Evolutionary conservation across 345 rosid species (phyloP), one percentile per base, ranked within the genome.

Genomic region (Aquilaria sinensis): DNA sequence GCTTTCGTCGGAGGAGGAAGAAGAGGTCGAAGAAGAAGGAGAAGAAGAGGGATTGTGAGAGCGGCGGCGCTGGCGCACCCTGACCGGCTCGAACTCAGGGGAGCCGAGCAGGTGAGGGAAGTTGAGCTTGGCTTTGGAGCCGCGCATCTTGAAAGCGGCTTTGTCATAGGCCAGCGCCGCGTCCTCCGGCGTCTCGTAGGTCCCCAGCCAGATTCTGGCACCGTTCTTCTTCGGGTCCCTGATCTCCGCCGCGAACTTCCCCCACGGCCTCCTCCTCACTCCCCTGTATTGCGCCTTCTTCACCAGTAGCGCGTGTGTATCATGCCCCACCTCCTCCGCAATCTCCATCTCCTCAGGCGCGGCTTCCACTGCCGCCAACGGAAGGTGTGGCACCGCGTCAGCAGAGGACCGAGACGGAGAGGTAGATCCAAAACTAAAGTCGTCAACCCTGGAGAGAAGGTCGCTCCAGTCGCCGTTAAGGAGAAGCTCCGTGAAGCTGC

Each of bases 181-280:
- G 34, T 83, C 85, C 65, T 83, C 82, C 0, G 87, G 72, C n/a
- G 72, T 77, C 71, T 78, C 81, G 60, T 85, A 81, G 2, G 89
- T 85, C 51, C 89, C 89, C 0, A 85, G 78, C 96, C 96, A 88
- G 53, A 68, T 49, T 57, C 92, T 81, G 0, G 84, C 76, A 0
- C 89, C 85, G 5, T 78, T 85, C 72, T 70, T 85, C 68, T 74
- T 75, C 7, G 88, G 86, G 48, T 80, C 87, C 31, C 88, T 76
- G 3, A 87, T 79, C 80, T 85, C 90, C 31, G 90, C 90, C 50
- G 87, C 90, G 30, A 65, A 85, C 57, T 80, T 85, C 51, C 95
- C 89, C 95, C 90, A 85, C 9, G 88, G 85, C 57, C 95, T 57
- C 61, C 80, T 74, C 68, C 74, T 74, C 32, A 78, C 76, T 0